phyloP scores from a whole-genome alignment of 768 basidiomycete genomes.

The Hygrocybe coccinea region DNA sequence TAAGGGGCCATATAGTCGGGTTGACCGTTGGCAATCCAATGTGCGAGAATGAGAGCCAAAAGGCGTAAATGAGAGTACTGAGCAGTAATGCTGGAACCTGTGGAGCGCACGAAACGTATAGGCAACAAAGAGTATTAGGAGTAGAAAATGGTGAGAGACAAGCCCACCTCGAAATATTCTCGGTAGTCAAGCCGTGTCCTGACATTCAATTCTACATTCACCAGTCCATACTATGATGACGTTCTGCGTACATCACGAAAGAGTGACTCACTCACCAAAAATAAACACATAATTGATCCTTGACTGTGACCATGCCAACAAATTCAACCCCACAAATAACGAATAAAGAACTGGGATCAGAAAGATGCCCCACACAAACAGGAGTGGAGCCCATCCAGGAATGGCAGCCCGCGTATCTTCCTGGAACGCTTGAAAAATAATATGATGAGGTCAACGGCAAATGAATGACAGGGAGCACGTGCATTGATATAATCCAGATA shows the following conservation, averaged over 20 bases:
- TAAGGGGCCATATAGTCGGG: conserved; percentile 73
- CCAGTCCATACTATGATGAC: not conserved
- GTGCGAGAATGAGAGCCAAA: conserved; percentile 76
- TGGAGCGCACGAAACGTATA: not conserved
- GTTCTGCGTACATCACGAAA: conserved; percentile 8
- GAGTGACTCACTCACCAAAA: conserved; percentile 50
- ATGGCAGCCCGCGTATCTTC: conserved; percentile 47
- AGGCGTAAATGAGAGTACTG: conserved; percentile 66
- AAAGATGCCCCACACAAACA: conserved; percentile 75
- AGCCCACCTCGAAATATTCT: conserved; percentile 57
- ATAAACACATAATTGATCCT: conserved; percentile 94
- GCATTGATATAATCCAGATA: conserved; percentile 63
- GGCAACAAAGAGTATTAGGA: no score
- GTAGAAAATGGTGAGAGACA: conserved; percentile 9
- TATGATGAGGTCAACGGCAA: not conserved
- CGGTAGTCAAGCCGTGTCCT: conserved; percentile 70
- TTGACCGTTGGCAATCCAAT: conserved; percentile 50
- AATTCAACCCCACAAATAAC: conserved; percentile 75
- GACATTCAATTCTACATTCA: conserved; percentile 58
- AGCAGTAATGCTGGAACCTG: conserved; percentile 82
- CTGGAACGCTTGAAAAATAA: conserved; percentile 45
- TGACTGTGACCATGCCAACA: conserved; percentile 67
- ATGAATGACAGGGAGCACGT: conserved; percentile 6
- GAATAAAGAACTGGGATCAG: conserved; percentile 71
- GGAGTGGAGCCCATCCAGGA: conserved; percentile 65